phyloP scores from a whole-genome alignment of 2,329 filamentous ascomycete genomes.

The Fusarium proliferatum region DNA sequence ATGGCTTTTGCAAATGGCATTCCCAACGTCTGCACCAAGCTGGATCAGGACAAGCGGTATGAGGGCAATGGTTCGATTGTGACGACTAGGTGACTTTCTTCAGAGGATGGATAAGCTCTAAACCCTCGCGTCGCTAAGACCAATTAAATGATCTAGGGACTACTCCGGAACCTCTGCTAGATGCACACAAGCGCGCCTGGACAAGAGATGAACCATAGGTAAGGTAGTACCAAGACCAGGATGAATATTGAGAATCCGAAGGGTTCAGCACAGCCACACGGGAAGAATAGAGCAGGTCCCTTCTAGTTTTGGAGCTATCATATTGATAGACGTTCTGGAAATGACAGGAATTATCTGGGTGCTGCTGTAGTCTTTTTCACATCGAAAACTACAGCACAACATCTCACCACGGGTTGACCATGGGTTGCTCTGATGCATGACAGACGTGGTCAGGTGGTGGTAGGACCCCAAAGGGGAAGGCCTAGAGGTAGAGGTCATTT shows the following conservation, averaged over 20 bases:
- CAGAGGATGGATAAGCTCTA: slow-evolving; percentile 14
- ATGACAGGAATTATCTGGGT: slow-evolving; percentile 6
- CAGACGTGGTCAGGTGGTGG: slow-evolving; percentile 42
- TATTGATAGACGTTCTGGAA: neutral
- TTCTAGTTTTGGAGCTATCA: slow-evolving; percentile 23
- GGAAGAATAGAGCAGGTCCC: slow-evolving; percentile 14
- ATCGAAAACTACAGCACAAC: neutral
- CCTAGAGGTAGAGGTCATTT: slow-evolving; percentile 35
- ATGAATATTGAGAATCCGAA: slow-evolving; percentile 13
- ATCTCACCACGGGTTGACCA: slow-evolving; percentile 34
- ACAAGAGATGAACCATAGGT: neutral
- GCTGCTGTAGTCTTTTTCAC: neutral
- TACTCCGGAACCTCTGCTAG: slow-evolving; percentile 6
- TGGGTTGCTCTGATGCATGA: slow-evolving; percentile 32
- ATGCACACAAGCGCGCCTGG: neutral
- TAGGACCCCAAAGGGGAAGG: slow-evolving; percentile 41
- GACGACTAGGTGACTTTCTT: slow-evolving; percentile 25
- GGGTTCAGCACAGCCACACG: slow-evolving; percentile 36
- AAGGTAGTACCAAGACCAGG: slow-evolving; percentile 18
- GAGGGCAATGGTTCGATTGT: slow-evolving; percentile 43
- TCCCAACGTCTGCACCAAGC: slow-evolving; percentile 33
- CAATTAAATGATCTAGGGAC: slow-evolving; percentile 21
- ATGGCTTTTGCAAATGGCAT: slow-evolving; percentile 36
- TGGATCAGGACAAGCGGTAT: slow-evolving; percentile 37
- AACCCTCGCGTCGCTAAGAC: slow-evolving; percentile 6